Evolutionary conservation across 208 protist species (phyloP), one percentile per base, ranked within the genome.

Genomic region (Sergeia podlipaevii): DNA sequence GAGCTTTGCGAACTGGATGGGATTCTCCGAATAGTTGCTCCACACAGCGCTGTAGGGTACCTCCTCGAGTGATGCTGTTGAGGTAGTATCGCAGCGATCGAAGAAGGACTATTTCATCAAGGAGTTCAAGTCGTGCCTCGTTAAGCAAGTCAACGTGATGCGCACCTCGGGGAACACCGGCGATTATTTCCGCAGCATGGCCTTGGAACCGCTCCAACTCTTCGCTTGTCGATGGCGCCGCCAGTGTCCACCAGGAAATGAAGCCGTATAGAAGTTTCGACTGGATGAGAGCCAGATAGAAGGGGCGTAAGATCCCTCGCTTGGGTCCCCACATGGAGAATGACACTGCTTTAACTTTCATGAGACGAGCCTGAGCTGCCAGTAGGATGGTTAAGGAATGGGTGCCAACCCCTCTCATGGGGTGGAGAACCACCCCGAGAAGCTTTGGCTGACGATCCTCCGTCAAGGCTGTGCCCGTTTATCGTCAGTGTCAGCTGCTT

Each of bases 401-500:
- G 8, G 26, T 17, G 4, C 21, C 26, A 13, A 34, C 21, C 20
- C 50, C 50, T 34, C 28, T 28, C 30, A 57, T 57, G 18, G 30
- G 15, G 0, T 55, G 13, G 10, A 55, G 28, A 17, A 17, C 0
- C 4, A 55, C 32, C 26, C 48, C 38, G 4, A 55, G 27, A 8
- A 55, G 20, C 23, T 55, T 34, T 17, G 48, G 48, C 15, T 6
- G 26, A 17, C 28, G 24, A 33, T 55, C 48, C 32, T 38, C 28
- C 28, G 18, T 42, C 6, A 55, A 21, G 24, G 26, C 17, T 23
- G n/a, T 34, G 24, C 28, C 48, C 32, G 24, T 17, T 17, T 1
- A 55, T 6, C 10, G 11, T n/a, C 28, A 65, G 48, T 17, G 23
- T 21, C 2, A 65, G 60, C 7, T 46, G 38, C 11, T 24, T n/a